Evolutionary conservation across 768 basidiomycete genomes (phyloP), one percentile per base, ranked within the genome.

Genomic region (Boletus rex-veris): DNA sequence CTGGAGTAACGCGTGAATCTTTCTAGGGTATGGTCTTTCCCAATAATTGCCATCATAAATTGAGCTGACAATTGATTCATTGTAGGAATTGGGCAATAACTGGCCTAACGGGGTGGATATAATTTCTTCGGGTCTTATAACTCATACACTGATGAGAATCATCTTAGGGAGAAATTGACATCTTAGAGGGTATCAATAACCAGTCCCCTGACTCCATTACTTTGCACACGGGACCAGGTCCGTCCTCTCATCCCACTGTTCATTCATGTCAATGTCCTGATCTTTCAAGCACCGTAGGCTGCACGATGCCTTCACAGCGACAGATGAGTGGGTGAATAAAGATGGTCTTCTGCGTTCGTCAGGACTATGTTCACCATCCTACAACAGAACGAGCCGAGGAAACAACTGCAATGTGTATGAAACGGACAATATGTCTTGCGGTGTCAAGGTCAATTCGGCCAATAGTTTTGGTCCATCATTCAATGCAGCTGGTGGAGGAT

Each of bases 401-500:
- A 64, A 52, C 8, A 65, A 74, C 44, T 76, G 75, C 55, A 36
- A 71, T 31, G 65, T 60, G 5, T 50, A 64, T 16, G 61, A 58
- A 28, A 70, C 65, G 14, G 55, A 54, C 33, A 73, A 73, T 46
- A 18, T 53, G 6, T 64, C 67, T 21, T 75, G 75, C 33, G 68
- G 69, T 10, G 73, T 75, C 10, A 30, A 48, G 4, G 51, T 62
- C 52, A 51, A 41, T n/a, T 56, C 63, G 16, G 48, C 58, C 1
- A 58, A 61, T 24, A 73, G 70, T 44, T 75, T 50, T 48, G 74
- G 74, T 3, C 63, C 70, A 2, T 46, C 54, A 6, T 76, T 75
- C 59, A 75, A 75, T 52, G 33, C 18, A 0, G 64, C 45, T 10
- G 69, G 71, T 16, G 75, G 75, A 15, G 74, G 74, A 43, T 75